Evolutionary conservation across 129 eudicot species (phyloP), one percentile per base, ranked within the genome.

Genomic region (Artemisia tridentata): DNA sequence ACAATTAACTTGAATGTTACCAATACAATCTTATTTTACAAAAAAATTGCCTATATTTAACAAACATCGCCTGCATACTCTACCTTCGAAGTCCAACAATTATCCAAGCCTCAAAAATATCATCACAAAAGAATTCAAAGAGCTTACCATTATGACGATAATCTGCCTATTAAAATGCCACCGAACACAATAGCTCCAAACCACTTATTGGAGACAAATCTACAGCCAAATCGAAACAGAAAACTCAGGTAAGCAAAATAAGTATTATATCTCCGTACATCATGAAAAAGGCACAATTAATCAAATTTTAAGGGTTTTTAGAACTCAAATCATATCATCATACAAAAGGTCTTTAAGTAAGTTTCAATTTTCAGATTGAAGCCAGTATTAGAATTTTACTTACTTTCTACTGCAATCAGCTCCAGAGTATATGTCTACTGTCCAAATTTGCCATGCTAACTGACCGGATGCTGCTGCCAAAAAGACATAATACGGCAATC

Each of bases 201-300:
- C 97, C 97, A 88, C 79, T 85, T 91, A 71, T 91, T 92, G 47
- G 98, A 91, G 23, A 86, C 86, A 73, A 91, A 91, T 77, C 98
- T 91, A 82, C 46, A 50, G 58, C 34, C 41, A 74, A 79, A 68
- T 21, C 58, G 20, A 60, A 77, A 60, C 79, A 72, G 14, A 61
- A 27, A 65, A 41, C 46, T 63, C 29, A 63, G 50, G 19, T 2
- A 23, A 62, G 29, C 3, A 41, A 43, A 47, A 63, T 53, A 75
- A 55, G 47, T 17, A 43, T 41, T 61, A 41, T 17, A 69, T 0
- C 19, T 1, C 8, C 58, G 59, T 48, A 72, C 11, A 59, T 15
- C 54, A 41, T 18, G 25, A 51, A 51, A 51, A 51, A 7, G n/a
- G 8, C 67, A 58, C 11, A 48, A 56, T n/a, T n/a, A 60, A 56